Evolutionary conservation across 1,284 basidiomycete species (phyloP).

Genomic region (Boletus albobrunnescens): DNA sequence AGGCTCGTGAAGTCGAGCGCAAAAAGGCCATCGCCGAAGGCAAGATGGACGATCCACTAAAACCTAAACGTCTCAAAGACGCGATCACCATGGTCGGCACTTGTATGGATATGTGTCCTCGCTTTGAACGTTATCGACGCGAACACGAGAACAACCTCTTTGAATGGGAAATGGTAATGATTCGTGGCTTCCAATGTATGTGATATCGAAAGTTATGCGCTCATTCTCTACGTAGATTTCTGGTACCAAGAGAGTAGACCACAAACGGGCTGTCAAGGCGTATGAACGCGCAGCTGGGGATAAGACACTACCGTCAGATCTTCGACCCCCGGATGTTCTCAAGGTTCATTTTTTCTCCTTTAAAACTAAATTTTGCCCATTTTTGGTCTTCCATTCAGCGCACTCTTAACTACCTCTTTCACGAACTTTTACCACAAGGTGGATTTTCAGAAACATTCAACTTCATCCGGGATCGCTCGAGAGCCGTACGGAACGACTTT

Average conservation of each 20-base stretch:
- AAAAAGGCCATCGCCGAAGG: slow-evolving; percentile 78
- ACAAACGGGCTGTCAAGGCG: slow-evolving; percentile 85
- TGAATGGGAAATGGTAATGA: slow-evolving; percentile 77
- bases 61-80: slow-evolving; percentile 77
- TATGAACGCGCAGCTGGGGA: slow-evolving; percentile 95
- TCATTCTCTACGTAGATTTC: slow-evolving; percentile 52
- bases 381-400: slow-evolving; percentile 40
- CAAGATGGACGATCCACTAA: slow-evolving; percentile 81
- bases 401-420: slow-evolving; percentile 92
- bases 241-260: slow-evolving; percentile 77
- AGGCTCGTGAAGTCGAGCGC: slow-evolving; percentile 71
- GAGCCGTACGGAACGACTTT: slow-evolving; percentile 90
- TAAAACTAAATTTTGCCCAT: background rate
- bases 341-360: slow-evolving; percentile 47
- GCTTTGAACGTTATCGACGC: slow-evolving; percentile 87
- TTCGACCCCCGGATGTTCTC: slow-evolving; percentile 83
- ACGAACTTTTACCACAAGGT: slow-evolving; percentile 66
- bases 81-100: slow-evolving; percentile 90
- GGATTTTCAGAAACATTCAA: slow-evolving; percentile 71
- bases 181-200: slow-evolving; percentile 7
- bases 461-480: slow-evolving; percentile 91
- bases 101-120: slow-evolving; percentile 91
- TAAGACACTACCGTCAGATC: slow-evolving; percentile 86
- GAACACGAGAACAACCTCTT: slow-evolving; percentile 89
- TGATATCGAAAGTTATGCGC: slow-evolving; percentile 31